phyloP scores from a whole-genome alignment of 164 flowering plant species.

The Magnolia sinica region DNA sequence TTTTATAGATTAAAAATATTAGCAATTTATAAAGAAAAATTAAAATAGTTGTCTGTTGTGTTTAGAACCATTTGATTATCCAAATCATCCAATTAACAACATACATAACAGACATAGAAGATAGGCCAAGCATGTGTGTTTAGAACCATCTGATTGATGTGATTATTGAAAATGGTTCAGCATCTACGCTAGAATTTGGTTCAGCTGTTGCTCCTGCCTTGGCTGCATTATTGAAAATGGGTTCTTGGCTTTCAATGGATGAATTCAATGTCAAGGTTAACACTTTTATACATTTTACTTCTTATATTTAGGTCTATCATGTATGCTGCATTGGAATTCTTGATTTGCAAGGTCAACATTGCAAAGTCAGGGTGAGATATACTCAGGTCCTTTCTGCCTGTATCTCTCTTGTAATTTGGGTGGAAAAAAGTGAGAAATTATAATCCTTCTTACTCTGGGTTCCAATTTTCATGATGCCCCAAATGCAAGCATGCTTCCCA shows the following conservation, averaged over 20 bases:
- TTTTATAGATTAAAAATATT: too few relatives aligned
- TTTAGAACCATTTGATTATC: too few relatives aligned
- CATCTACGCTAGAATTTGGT: conserved; percentile 96
- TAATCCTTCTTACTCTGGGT: background rate
- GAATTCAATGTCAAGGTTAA: conserved; percentile 75
- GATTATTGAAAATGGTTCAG: conserved; percentile 11
- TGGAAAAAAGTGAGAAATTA: background rate
- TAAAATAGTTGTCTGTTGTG: too few relatives aligned
- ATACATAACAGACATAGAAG: too few relatives aligned
- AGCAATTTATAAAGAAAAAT: too few relatives aligned
- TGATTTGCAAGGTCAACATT: background rate
- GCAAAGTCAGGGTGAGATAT: too few relatives aligned
- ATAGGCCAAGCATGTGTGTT: too few relatives aligned
- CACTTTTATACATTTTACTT: background rate
- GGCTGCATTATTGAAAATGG: conserved; percentile 90
- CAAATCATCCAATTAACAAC: too few relatives aligned
- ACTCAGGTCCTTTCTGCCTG: background rate
- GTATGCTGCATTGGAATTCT: background rate
- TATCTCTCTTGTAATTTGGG: background rate
- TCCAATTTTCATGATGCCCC: background rate
- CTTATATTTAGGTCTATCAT: background rate
- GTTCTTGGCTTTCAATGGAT: conserved; percentile 89
- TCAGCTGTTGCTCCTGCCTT: conserved; percentile 98
- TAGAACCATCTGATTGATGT: too few relatives aligned
- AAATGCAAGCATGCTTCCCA: background rate